Evolutionary conservation across 2,329 filamentous ascomycete species (phyloP).

Genomic region (Fusarium robinianum): DNA sequence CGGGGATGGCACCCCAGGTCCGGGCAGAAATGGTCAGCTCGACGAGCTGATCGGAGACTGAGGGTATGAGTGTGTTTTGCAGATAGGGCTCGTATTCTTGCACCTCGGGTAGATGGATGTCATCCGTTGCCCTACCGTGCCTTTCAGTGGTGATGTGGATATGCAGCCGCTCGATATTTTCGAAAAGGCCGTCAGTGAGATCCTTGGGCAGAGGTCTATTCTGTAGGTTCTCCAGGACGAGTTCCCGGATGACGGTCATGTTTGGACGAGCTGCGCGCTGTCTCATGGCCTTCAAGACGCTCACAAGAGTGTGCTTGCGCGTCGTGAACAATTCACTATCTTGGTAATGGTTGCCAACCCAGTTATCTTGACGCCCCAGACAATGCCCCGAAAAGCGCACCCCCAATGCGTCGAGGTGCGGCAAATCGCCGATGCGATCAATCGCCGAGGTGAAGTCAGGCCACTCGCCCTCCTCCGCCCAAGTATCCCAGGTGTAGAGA

Average conservation of each 20-base stretch:
- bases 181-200: constrained; percentile 12
- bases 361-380: no score
- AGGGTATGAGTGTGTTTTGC: constrained; percentile 12
- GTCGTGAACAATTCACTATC: not conserved
- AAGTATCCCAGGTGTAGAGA: no score
- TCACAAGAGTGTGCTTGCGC: not conserved
- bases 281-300: not conserved
- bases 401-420: not conserved
- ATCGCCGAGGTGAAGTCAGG: not conserved
- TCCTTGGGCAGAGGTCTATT: constrained; percentile 17
- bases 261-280: not conserved
- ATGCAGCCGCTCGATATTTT: constrained; percentile 22
- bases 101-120: constrained; percentile 17
- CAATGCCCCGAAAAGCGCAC: not conserved
- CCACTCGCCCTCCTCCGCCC: not conserved
- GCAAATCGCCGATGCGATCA: not conserved
- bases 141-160: constrained; percentile 7
- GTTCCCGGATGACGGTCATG: constrained; percentile 10
- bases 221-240: constrained; percentile 28
- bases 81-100: constrained; percentile 29
- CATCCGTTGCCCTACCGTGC: constrained; percentile 4
- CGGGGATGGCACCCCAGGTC: constrained; percentile 28
- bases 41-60: constrained; percentile 22
- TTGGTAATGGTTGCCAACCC: not conserved
- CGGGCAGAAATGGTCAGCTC: constrained; percentile 25